Base-by-base conservation (phyloP, 169 alveolate species). In the Cardiosporidium cionae region DNA sequence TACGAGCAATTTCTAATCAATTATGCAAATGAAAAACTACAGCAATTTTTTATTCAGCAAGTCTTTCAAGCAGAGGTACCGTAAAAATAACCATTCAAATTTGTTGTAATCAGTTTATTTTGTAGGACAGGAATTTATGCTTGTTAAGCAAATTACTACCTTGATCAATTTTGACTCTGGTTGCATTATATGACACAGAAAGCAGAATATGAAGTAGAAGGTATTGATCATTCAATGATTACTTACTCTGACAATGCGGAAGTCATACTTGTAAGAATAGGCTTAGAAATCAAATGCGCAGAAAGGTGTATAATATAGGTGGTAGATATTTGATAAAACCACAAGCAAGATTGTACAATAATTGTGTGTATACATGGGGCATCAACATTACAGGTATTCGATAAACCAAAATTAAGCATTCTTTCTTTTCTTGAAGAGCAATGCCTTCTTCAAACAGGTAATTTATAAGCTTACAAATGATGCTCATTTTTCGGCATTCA, bases 1-100 rank as follows among this genome's bases (percentile, higher is more conserved):
- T 88, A 86, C 80, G 97, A 92, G 72, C 90, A 90, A 76, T 80
- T 90, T 44, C 84, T 96, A 9, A 72, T 92, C 36, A 91, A 91
- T 74, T 88, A 87, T 52, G 94, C 96, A 0, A 92, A 92, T 81
- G 97, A 92, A 79, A 79, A 85, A 68, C 84, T 93, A 52, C 92
- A 92, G 80, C 88, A 91, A 77, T 89, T 89, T 64, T 92, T 90
- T 73, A 90, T 89, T 29, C 79, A 90, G 52, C 89, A 91, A 65
- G 94, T 93, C 54, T 88, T 93, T 70, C 89, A 92, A 58, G 76
- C 80, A 32, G 98, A 93, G 76, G 74, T 75, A 2, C 25, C 58
- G 0, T 7, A 36, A 27, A 7, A 1, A n/a, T n/a, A n/a, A n/a
- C n/a, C n/a, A 44, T 16, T 44, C 58, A 16, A 44, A 44, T 16